A percentile compares a stretch with the other conserved stretches of the same genome.
phyloP scores from a whole-genome alignment of 192 early-diverging fungal genomes.

The Gorgonomyces haynaldii region DNA sequence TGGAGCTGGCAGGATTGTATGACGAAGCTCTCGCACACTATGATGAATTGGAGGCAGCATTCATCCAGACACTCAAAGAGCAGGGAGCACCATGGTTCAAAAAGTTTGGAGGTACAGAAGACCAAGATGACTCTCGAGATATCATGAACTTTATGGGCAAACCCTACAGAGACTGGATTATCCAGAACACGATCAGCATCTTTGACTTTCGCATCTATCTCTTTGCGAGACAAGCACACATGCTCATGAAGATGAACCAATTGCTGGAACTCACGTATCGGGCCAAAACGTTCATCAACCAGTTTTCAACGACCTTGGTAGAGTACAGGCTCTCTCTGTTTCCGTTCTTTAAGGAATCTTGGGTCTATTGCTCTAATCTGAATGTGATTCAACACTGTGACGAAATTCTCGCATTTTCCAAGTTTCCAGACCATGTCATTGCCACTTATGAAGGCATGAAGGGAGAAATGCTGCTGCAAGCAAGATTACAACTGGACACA shows the following conservation, averaged over 20 bases:
- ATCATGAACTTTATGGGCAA: constrained; percentile 66
- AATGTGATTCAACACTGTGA: constrained; percentile 70
- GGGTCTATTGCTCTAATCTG: constrained; percentile 71
- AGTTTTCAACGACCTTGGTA: constrained; percentile 55
- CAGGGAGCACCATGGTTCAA: constrained; percentile 86
- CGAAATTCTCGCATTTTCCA: constrained; percentile 43
- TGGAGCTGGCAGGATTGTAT: constrained; percentile 62
- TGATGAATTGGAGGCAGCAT: constrained; percentile 94
- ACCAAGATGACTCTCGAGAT: constrained; percentile 79
- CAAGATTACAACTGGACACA: constrained; percentile 71
- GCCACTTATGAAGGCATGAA: constrained; percentile 59
- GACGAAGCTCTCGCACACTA: constrained; percentile 90
- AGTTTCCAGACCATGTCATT: constrained; percentile 26
- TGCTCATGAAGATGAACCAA: constrained; percentile 58
- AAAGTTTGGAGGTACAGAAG: constrained; percentile 73
- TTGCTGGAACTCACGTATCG: constrained; percentile 57
- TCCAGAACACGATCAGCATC: constrained; percentile 78
- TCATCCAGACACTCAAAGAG: constrained; percentile 78
- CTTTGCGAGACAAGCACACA: constrained; percentile 77
- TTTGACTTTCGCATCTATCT: constrained; percentile 97
- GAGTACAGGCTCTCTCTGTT: constrained; percentile 53
- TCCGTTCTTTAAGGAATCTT: constrained; percentile 59
- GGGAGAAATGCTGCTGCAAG: constrained; percentile 60
- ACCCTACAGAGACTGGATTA: constrained; percentile 78
- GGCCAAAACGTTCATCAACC: constrained; percentile 61